Percentiles rank a stretch among this genome's conserved stretches.
Evolutionary conservation across 1,284 basidiomycete species (phyloP).

Genomic region (Melampsora americana): DNA sequence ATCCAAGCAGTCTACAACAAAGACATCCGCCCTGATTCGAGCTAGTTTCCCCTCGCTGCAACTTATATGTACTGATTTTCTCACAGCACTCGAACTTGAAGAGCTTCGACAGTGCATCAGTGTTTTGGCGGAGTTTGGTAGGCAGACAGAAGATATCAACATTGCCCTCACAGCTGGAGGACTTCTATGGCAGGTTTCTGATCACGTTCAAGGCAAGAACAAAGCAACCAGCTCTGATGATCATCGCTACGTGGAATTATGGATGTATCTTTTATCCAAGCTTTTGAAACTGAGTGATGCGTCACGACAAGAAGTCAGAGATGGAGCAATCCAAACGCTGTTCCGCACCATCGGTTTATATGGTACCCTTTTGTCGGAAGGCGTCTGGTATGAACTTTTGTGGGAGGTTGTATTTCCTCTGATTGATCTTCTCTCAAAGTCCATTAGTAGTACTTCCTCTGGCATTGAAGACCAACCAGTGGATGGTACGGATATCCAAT

Average conservation of each 20-base stretch:
- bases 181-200: slow-evolving; percentile 86
- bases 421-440: slow-evolving; percentile 64
- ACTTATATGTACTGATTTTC: slow-evolving; percentile 81
- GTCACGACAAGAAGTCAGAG: slow-evolving; percentile 76
- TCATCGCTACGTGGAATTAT: slow-evolving; percentile 67
- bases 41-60: slow-evolving; percentile 91
- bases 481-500: slow-evolving; percentile 46
- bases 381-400: slow-evolving; percentile 81
- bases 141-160: slow-evolving; percentile 83
- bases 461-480: neutral
- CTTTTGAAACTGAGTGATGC: slow-evolving; percentile 79
- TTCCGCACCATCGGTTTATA: slow-evolving; percentile 92
- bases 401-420: slow-evolving; percentile 87
- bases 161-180: slow-evolving; percentile 88
- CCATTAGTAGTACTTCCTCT: slow-evolving; percentile 47
- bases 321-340: slow-evolving; percentile 88
- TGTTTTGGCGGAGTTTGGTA: slow-evolving; percentile 83
- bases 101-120: slow-evolving; percentile 82
- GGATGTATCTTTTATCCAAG: slow-evolving; percentile 85
- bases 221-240: slow-evolving; percentile 63
- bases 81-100: slow-evolving; percentile 72
- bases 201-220: slow-evolving; percentile 70
- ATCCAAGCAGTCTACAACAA: slow-evolving; percentile 37
- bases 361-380: slow-evolving; percentile 71
- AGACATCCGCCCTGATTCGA: slow-evolving; percentile 62